A percentile compares a stretch with the other conserved stretches of the same genome.
Evolutionary conservation across 352 stramenopile genomes (phyloP).

Genomic region (Lagenidium giganteum): DNA sequence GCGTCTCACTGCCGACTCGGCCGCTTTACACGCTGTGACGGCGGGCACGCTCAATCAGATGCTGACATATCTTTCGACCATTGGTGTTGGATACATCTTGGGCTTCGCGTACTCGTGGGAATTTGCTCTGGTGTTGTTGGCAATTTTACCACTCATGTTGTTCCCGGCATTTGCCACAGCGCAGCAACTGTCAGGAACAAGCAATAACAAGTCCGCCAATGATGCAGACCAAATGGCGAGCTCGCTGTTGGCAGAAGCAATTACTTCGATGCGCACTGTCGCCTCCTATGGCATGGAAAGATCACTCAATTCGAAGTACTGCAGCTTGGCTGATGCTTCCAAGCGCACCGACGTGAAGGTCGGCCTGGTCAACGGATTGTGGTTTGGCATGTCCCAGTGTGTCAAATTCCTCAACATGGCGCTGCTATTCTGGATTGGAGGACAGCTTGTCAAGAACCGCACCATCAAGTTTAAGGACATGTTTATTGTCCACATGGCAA

Average conservation of each 20-base stretch:
- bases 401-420: constrained; percentile 40
- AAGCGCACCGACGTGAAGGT: constrained; percentile 10
- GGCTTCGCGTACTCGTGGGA: constrained; percentile 25
- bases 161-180: constrained; percentile 1
- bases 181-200: neutral
- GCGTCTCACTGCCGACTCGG: constrained; percentile 45
- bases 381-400: constrained; percentile 35
- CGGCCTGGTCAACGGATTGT: constrained; percentile 29
- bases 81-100: constrained; percentile 26
- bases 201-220: constrained; percentile 9
- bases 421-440: constrained; percentile 48
- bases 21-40: constrained; percentile 43
- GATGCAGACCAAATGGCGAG: constrained; percentile 14
- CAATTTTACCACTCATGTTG: neutral
- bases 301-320: constrained; percentile 1
- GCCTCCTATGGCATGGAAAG: constrained; percentile 18
- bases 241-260: constrained; percentile 12
- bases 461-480: constrained; percentile 28
- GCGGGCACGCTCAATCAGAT: constrained; percentile 31
- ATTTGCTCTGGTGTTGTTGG: constrained; percentile 18
- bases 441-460: constrained; percentile 18
- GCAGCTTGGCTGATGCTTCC: neutral
- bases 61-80: constrained; percentile 23
- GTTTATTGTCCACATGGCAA: constrained; percentile 31
- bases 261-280: constrained; percentile 19